Evolutionary conservation across 305 asterid genomes (phyloP).

Genomic region (Fraxinus nigra): DNA sequence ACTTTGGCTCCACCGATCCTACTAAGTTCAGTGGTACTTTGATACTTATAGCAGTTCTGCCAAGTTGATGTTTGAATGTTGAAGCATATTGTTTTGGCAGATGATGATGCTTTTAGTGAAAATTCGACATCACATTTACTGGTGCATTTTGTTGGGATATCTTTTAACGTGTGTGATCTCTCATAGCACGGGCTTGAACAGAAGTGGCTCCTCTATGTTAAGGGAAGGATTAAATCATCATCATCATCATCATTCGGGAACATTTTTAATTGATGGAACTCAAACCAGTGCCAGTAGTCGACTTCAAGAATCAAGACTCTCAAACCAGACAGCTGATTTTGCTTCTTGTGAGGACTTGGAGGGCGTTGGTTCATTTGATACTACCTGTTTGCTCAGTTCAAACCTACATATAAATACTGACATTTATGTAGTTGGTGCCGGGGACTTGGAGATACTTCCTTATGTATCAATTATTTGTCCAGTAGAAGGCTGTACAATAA

Average conservation of each 20-base stretch:
- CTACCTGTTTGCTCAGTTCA: conserved; percentile 70
- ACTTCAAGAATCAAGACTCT: conserved; percentile 26
- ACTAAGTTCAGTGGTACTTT: conserved; percentile 11
- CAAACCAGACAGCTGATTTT: conserved; percentile 26
- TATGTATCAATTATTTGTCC: conserved; percentile 69
- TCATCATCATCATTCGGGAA: conserved; percentile 20
- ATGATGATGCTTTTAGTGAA: conserved; percentile 62
- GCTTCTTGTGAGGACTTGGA: conserved; percentile 82
- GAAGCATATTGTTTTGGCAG: conserved; percentile 22
- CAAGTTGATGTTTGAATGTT: conserved; percentile 35
- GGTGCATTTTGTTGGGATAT: conserved; percentile 65
- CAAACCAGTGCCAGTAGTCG: conserved; percentile 16
- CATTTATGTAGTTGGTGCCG: conserved; percentile 56
- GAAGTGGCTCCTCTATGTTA: conserved; percentile 26
- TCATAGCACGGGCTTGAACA: conserved; percentile 33
- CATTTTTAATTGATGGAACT: conserved; percentile 35
- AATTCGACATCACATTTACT: conserved; percentile 42
- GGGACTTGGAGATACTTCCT: conserved; percentile 85
- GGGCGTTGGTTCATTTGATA: conserved; percentile 86
- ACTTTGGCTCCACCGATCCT: conserved; percentile 20
- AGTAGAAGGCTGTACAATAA: conserved; percentile 68
- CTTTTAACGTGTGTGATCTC: conserved; percentile 40
- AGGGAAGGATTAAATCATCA: conserved; percentile 31
- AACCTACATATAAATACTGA: conserved; percentile 45
- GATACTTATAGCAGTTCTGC: conserved; percentile 18